phyloP scores from a whole-genome alignment of 352 stramenopile genomes.

The Phytophthora palmivora region DNA sequence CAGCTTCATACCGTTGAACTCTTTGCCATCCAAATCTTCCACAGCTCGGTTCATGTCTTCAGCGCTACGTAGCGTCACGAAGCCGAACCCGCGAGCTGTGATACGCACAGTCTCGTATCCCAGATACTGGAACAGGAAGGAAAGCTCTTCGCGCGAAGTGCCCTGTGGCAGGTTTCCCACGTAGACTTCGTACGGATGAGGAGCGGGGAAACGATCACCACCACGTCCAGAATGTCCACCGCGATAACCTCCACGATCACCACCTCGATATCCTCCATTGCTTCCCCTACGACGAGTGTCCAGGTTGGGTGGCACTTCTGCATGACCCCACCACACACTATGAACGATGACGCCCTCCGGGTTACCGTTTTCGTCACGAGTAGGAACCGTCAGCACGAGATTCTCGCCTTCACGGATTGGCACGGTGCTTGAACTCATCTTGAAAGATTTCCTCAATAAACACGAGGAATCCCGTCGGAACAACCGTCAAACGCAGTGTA shows the following conservation, averaged over 20 bases:
- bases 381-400: conserved; percentile 76
- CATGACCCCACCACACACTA: conserved; percentile 87
- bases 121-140: conserved; percentile 84
- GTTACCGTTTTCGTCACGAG: conserved; percentile 79
- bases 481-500: conserved; percentile 76
- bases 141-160: conserved; percentile 80
- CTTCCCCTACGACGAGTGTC: conserved; percentile 58
- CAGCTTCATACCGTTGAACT: conserved; percentile 84
- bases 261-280: conserved; percentile 45
- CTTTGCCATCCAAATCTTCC: conserved; percentile 80
- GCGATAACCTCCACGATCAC: conserved; percentile 51
- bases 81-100: conserved; percentile 81
- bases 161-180: conserved; percentile 85
- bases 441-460: conserved; percentile 86
- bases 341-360: conserved; percentile 76
- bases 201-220: conserved; percentile 54
- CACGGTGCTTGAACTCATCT: conserved; percentile 86
- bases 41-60: conserved; percentile 84
- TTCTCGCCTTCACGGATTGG: conserved; percentile 87
- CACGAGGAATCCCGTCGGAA: conserved; percentile 75
- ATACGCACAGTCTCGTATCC: conserved; percentile 87
- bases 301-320: conserved; percentile 71
- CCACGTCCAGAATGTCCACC: conserved; percentile 38
- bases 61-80: conserved; percentile 79
- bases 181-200: conserved; percentile 83